These are phyloP conservation scores for Xylaria intraflava DNA, from an alignment of 495 filamentous ascomycete species.

Conservation along the genomic window DNA sequence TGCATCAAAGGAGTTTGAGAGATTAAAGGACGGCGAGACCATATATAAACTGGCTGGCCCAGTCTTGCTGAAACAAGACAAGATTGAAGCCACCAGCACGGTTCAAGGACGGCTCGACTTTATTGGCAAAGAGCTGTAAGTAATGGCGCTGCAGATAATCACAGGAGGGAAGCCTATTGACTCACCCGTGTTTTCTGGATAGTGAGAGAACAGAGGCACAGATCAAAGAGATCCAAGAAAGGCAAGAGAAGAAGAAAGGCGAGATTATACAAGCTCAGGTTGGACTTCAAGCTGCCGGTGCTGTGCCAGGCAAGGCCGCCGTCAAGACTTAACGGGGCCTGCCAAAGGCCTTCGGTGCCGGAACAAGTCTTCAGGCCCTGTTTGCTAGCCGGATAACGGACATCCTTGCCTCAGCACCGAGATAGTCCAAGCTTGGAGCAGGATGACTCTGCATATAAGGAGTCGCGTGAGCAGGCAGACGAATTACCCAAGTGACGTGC, in stretches of 20 bases:
- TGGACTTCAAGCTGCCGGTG: slow-evolving; percentile 31
- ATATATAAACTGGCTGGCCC: slow-evolving; percentile 96
- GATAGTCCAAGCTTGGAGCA: background rate
- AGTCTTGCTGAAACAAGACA: slow-evolving; percentile 90
- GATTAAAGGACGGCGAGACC: slow-evolving; percentile 67
- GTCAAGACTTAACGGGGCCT: slow-evolving; percentile 9
- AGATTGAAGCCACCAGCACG: slow-evolving; percentile 75
- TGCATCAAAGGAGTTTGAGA: slow-evolving; percentile 63
- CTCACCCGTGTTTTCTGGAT: slow-evolving; percentile 5
- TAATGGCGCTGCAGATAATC: background rate
- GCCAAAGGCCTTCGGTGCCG: background rate
- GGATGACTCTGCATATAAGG: background rate
- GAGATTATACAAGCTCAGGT: slow-evolving; percentile 45
- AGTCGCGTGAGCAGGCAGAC: background rate
- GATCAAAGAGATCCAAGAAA: slow-evolving; percentile 71
- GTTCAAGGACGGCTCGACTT: slow-evolving; percentile 87
- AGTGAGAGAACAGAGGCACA: slow-evolving; percentile 79
- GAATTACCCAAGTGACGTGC: background rate
- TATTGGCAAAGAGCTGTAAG: slow-evolving; percentile 87
- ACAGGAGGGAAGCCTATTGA: slow-evolving; percentile 15
- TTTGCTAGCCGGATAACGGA: background rate
- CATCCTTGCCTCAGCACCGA: background rate
- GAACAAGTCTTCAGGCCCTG: background rate
- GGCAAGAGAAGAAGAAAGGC: slow-evolving; percentile 69
- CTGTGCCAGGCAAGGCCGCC: slow-evolving; percentile 19